These are phyloP conservation scores for Nyssa sinensis DNA, from an alignment of 148 eudicot genomes.

Conservation along the genomic window DNA sequence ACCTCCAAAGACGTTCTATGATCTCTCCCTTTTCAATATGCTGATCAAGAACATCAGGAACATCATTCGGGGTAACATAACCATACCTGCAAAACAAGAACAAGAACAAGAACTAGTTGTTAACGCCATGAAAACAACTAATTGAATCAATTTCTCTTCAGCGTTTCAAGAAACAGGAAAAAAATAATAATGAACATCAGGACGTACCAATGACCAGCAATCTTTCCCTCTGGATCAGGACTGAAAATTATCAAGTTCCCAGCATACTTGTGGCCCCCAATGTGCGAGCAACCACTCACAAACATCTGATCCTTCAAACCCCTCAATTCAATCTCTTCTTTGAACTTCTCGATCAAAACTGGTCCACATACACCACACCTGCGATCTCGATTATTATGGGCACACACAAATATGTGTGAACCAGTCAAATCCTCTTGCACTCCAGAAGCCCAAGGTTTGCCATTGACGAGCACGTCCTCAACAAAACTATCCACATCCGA, in stretches of 20 bases:
- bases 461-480: conserved; percentile 84
- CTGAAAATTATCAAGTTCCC: conserved; percentile 86
- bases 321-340: conserved; percentile 59
- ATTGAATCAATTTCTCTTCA: neutral
- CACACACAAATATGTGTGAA: conserved; percentile 80
- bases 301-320: conserved; percentile 56
- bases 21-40: conserved; percentile 83
- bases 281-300: conserved; percentile 88
- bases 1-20: conserved; percentile 92
- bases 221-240: conserved; percentile 66
- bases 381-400: conserved; percentile 76
- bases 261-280: conserved; percentile 98
- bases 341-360: conserved; percentile 72
- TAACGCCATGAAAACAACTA: neutral
- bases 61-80: conserved; percentile 87
- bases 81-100: conserved; percentile 94
- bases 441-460: conserved; percentile 73
- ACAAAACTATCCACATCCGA: conserved; percentile 83
- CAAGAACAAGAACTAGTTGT: neutral
- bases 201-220: conserved; percentile 81
- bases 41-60: conserved; percentile 66
- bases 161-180: neutral
- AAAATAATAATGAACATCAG: neutral
- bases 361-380: conserved; percentile 99
- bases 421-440: conserved; percentile 65